A percentile compares a stretch with the other conserved stretches of the same genome.
phyloP scores from a whole-genome alignment of 768 basidiomycete species.

The Pholiota microspora region DNA sequence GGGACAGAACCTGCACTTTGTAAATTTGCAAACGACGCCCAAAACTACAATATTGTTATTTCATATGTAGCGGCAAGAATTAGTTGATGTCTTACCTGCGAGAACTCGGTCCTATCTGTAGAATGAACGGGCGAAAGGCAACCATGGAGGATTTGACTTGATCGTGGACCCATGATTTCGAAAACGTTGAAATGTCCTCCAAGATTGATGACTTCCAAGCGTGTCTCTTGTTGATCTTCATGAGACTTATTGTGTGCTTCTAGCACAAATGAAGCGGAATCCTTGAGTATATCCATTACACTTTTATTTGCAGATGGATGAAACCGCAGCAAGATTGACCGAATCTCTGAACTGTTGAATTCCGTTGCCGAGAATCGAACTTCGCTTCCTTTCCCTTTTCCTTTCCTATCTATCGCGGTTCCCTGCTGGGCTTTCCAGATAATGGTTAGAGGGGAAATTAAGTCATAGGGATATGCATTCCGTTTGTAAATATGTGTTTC shows the following conservation, averaged over 20 bases:
- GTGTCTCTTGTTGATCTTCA: slow-evolving; percentile 24
- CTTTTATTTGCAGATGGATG: slow-evolving; percentile 74
- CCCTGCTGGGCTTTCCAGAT: slow-evolving; percentile 62
- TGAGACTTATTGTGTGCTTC: slow-evolving; percentile 14
- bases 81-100: slow-evolving; percentile 39
- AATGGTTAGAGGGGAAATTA: slow-evolving; percentile 70
- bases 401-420: slow-evolving; percentile 4
- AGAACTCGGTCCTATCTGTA: slow-evolving; percentile 54
- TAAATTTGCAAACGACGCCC: slow-evolving; percentile 57
- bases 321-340: slow-evolving; percentile 70
- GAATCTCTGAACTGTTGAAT: slow-evolving; percentile 16
- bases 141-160: slow-evolving; percentile 71
- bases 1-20: slow-evolving; percentile 69
- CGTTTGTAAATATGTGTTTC: slow-evolving; percentile 68
- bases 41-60: slow-evolving; percentile 47
- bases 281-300: slow-evolving; percentile 50
- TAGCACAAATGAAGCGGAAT: slow-evolving; percentile 44
- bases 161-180: slow-evolving; percentile 87
- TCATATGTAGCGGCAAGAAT: background rate
- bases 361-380: background rate
- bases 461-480: slow-evolving; percentile 60
- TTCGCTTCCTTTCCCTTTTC: slow-evolving; percentile 11
- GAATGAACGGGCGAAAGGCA: slow-evolving; percentile 49
- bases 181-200: slow-evolving; percentile 74
- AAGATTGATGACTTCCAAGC: slow-evolving; percentile 70